These are phyloP conservation scores for Xylaria multiplex DNA, from an alignment of 2,329 filamentous ascomycete genomes.

Conservation along the genomic window DNA sequence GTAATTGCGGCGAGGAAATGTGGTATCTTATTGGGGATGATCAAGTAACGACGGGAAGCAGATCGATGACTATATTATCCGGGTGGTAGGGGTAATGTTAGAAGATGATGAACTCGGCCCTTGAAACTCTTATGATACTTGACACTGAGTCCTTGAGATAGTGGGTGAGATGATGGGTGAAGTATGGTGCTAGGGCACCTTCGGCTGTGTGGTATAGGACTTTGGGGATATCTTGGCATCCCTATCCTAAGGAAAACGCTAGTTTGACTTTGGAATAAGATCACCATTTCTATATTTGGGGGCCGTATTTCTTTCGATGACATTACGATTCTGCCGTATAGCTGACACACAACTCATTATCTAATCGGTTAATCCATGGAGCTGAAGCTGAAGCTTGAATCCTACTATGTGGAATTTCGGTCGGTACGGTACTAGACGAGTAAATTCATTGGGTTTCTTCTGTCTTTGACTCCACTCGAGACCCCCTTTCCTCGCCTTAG, in stretches of 20 bases:
- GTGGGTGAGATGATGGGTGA: background rate
- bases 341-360: background rate
- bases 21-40: background rate
- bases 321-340: background rate
- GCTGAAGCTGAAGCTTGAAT: background rate
- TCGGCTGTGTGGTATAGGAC: background rate
- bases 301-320: background rate
- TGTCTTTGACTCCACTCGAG: no score
- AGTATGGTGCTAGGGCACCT: background rate
- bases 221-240: background rate
- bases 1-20: background rate
- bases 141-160: background rate
- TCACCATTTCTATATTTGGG: background rate
- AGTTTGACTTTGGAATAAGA: background rate
- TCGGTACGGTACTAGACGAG: no score
- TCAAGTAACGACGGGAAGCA: background rate
- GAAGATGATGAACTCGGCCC: background rate
- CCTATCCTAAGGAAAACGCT: slow-evolving; percentile 4
- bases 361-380: background rate
- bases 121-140: background rate
- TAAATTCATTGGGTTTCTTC: no score
- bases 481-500: background rate
- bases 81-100: background rate
- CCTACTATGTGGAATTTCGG: no score
- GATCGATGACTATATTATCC: no score